Evolutionary conservation across 192 early-diverging fungal species (phyloP).

Genomic region (Rhizophagus sp.): DNA sequence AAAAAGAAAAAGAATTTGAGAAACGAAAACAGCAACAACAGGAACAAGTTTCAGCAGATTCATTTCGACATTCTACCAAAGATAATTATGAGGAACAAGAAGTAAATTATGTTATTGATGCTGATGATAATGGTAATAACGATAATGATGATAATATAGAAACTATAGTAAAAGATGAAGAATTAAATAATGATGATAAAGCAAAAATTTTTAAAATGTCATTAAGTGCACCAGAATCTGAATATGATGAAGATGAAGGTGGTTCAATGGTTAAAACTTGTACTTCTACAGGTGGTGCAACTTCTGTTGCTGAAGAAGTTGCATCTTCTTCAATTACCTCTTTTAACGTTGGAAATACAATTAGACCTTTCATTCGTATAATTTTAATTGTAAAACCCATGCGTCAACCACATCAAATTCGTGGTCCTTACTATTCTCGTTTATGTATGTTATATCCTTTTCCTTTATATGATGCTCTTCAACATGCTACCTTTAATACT

Average conservation of each 20-base stretch:
- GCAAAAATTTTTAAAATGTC: neutral
- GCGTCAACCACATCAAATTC: slow-evolving; percentile 31
- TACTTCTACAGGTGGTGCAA: slow-evolving; percentile 27
- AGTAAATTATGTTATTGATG: neutral
- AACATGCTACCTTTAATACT: slow-evolving; percentile 32
- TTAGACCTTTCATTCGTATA: slow-evolving; percentile 28
- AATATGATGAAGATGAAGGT: slow-evolving; percentile 11
- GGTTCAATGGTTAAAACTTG: slow-evolving; percentile 21
- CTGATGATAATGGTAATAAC: no score
- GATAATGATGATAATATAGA: neutral
- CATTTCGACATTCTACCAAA: neutral
- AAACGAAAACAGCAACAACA: neutral
- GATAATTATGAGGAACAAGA: neutral
- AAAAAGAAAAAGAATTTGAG: neutral
- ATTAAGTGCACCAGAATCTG: slow-evolving; percentile 13
- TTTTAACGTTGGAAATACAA: slow-evolving; percentile 8
- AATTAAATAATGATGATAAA: neutral
- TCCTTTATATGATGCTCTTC: slow-evolving; percentile 25
- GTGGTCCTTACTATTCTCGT: slow-evolving; percentile 1
- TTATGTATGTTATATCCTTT: slow-evolving; percentile 30
- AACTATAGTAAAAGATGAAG: neutral
- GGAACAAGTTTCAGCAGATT: no score
- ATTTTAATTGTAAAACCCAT: slow-evolving; percentile 32
- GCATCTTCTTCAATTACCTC: neutral
- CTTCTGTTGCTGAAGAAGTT: slow-evolving; percentile 20